Base-by-base conservation (phyloP, 768 basidiomycete genomes). In the Lactarius vividus region DNA sequence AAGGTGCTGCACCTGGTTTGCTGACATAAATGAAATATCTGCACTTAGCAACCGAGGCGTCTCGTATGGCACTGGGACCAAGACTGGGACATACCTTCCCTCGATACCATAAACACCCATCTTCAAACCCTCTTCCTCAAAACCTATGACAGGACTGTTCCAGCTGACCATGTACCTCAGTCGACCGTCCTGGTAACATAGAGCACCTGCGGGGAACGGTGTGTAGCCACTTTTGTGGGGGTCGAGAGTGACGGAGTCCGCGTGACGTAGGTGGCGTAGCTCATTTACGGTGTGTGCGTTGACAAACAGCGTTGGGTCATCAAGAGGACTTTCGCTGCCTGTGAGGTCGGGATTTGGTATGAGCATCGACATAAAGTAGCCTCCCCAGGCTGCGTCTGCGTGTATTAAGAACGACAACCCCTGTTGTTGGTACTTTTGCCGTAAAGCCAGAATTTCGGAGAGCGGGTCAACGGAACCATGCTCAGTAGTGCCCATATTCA, bases 71-170 rank as follows among this genome's bases (percentile, higher is more conserved):
- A 6, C 29, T 37, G n/a, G 31, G 31, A 63, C 37, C 11, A 16
- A 3, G 18, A 6, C 29, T 37, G n/a, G 31, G 31, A 63, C 37
- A 39, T 39, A 81, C 82, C 81, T 82, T 64, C 82, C 82, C 69
- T 82, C 81, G 28, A 83, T 72, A 3, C 81, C 82, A 65, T 81
- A 82, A 0, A 78, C 70, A 0, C 82, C 82, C 31, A 82, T 79
- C 56, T 71, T 78, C 59, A 31, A 0, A 57, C 74, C 15, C 62
- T 67, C 37, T 70, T 71, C 23, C 66, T 69, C 31, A 71, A 75
- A 68, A 74, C 75, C 68, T 75, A 70, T 60, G 72, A 76, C 28
- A 73, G 78, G 56, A 64, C 71, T 70, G 18, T 73, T 71, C 79
- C 79, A 80, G 0, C 77, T 81, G 15, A 81, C 61, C 44, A 82